Conservation (phyloP, 2,329 filamentous ascomycete species). For the Pseudonectria buxi region DNA sequence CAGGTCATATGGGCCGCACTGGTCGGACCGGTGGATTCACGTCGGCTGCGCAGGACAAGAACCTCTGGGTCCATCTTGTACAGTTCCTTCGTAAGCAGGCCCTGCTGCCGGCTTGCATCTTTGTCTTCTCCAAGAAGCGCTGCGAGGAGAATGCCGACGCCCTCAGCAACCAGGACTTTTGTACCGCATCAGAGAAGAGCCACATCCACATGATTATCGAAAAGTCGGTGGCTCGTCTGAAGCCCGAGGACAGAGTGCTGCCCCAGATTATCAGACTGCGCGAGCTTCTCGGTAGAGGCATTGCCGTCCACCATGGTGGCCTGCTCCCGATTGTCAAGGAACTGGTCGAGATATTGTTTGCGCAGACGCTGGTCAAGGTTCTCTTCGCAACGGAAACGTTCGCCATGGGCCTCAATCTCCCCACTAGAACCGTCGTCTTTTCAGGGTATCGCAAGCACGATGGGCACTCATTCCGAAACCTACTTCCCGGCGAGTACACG, state of each 20-base stretch:
- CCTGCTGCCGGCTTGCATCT: constrained; percentile 88
- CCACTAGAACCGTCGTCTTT: constrained; percentile 93
- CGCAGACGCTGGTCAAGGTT: constrained; percentile 90
- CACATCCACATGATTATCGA: constrained; percentile 97
- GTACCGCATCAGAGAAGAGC: constrained; percentile 88
- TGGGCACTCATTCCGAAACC: constrained; percentile 81
- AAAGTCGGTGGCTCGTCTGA: constrained; percentile 84
- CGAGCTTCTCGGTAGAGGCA: constrained; percentile 78
- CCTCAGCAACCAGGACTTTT: constrained; percentile 90
- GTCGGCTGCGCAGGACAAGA: constrained; percentile 89
- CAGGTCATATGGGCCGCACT: constrained; percentile 83
- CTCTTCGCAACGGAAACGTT: constrained; percentile 98
- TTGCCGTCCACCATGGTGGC: constrained; percentile 94
- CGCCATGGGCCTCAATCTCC: constrained; percentile 94
- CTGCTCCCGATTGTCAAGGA: constrained; percentile 95
- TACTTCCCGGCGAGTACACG: constrained; percentile 92
- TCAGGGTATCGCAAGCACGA: constrained; percentile 97
- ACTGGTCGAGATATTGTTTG: constrained; percentile 93
- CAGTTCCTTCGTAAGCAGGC: constrained; percentile 83
- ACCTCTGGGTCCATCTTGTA: constrained; percentile 92
- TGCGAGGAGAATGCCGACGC: constrained; percentile 97
- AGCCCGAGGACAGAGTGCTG: constrained; percentile 81
- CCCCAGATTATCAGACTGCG: constrained; percentile 86
- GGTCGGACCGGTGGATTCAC: constrained; percentile 81
- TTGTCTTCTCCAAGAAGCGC: constrained; percentile 96